Base-by-base conservation (phyloP, 208 protist genomes). In the Trypanosoma boissoni region DNA sequence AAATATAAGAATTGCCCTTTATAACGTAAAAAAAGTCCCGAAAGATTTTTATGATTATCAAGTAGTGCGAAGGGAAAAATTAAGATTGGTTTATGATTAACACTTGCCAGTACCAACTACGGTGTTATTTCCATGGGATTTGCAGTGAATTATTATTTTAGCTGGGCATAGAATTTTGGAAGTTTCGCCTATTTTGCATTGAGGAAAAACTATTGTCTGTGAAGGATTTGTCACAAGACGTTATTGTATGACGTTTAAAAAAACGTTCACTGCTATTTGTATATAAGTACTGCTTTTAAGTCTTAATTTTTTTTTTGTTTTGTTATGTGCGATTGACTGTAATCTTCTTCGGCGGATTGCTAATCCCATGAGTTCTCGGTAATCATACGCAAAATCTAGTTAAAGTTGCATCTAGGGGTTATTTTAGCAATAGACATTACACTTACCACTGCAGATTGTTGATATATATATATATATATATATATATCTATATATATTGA, bases 211-310 rank as follows among this genome's bases (percentile, higher is more conserved):
- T 23, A 86, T 88, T 64, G 57, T 78, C 2, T 92, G 83, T 62
- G 58, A 62, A 12, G 54, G 73, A 36, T 78, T 90, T 64, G 69
- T 89, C 9, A 87, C 75, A 5, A 57, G 72, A 26, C 77, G 88
- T 24, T 75, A 79, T 50, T 95, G 88, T 62, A 60, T 92, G 24
- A 80, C 76, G 9, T 92, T 95, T 62, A 86, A 91, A 80, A 90
- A 86, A 60, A 88, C 83, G 1, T 82, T 95, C 59, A 88, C 73
- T 51, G 76, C 78, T 20, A 79, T 95, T 58, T 77, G 72, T 56
- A 69, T 95, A 41, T 49, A 91, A 9, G 68, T 80, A 5, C 75
- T 74, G 0, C 84, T 85, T 20, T 85, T 85, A 8, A 27, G 53
- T 5, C 91, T 85, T 9, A 88, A 80, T 12, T 83, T 79, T 5